phyloP scores from a whole-genome alignment of 352 stramenopile genomes.

The Pythium utonaiense region DNA sequence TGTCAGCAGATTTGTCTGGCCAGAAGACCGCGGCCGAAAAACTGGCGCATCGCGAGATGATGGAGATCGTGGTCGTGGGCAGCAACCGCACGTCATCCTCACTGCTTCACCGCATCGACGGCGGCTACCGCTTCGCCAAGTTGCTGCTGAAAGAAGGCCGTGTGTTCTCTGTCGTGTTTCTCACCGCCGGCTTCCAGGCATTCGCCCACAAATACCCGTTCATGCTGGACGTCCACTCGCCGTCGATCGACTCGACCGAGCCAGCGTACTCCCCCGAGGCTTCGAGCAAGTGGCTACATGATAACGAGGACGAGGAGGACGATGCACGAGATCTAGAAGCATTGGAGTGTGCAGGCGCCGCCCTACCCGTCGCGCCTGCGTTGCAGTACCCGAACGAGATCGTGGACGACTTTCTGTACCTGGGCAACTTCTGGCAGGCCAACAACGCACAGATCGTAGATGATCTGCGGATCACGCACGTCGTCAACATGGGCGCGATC shows the following conservation, averaged over 20 bases:
- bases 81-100: constrained; percentile 42
- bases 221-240: constrained; percentile 30
- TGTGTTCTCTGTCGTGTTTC: constrained; percentile 70
- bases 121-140: constrained; percentile 61
- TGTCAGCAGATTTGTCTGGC: neutral
- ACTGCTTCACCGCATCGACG: constrained; percentile 62
- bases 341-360: constrained; percentile 4
- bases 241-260: constrained; percentile 12
- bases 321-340: constrained; percentile 10
- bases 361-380: neutral
- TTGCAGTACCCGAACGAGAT: constrained; percentile 79
- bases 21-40: constrained; percentile 33
- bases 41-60: constrained; percentile 51
- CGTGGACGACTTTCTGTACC: constrained; percentile 58
- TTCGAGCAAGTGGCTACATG: neutral
- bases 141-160: constrained; percentile 60
- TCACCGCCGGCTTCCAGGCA: constrained; percentile 54
- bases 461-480: constrained; percentile 61
- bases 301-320: constrained; percentile 16
- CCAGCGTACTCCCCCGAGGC: neutral
- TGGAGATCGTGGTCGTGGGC: constrained; percentile 69
- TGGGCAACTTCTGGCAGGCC: constrained; percentile 83
- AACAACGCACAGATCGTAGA: constrained; percentile 51
- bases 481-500: constrained; percentile 71
- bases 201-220: constrained; percentile 77